These are phyloP conservation scores for Fomitopsis serialis DNA, from an alignment of 768 basidiomycete genomes.

Conservation along the genomic window DNA sequence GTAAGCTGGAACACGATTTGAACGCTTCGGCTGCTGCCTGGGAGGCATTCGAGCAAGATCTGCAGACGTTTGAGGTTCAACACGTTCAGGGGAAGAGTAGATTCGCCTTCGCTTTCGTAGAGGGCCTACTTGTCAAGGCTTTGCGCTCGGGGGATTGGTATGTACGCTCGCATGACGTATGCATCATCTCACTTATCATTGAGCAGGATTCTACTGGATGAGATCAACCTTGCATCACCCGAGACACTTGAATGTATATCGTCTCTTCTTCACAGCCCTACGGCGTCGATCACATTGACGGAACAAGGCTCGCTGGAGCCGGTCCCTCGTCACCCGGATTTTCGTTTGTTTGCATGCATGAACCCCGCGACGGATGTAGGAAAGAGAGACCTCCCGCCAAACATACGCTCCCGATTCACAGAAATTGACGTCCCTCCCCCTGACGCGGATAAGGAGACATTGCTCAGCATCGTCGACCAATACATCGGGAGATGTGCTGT, in stretches of 20 bases:
- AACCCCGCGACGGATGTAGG: constrained; percentile 99
- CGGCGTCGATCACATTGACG: constrained; percentile 85
- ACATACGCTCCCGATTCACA: constrained; percentile 87
- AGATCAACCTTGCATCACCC: constrained; percentile 90
- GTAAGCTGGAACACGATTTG: constrained; percentile 50
- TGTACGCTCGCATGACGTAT: constrained; percentile 18
- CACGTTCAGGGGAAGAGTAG: constrained; percentile 85
- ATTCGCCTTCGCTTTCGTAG: constrained; percentile 92
- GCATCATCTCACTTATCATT: neutral
- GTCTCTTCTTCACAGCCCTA: constrained; percentile 78
- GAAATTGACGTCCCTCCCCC: constrained; percentile 95
- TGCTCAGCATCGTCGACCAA: constrained; percentile 80
- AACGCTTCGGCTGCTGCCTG: constrained; percentile 51
- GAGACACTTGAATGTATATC: constrained; percentile 94
- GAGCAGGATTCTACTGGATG: constrained; percentile 91
- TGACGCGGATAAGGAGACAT: constrained; percentile 85
- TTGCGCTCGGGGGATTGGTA: constrained; percentile 88
- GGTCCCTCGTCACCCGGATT: constrained; percentile 87
- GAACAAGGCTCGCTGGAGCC: constrained; percentile 91
- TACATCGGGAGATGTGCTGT: constrained; percentile 83
- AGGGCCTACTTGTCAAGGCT: constrained; percentile 93
- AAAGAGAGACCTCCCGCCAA: constrained; percentile 92
- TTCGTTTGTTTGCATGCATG: constrained; percentile 98
- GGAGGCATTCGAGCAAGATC: constrained; percentile 59
- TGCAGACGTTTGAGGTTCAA: constrained; percentile 81